Percentiles rank a stretch among this genome's conserved stretches.
phyloP scores from a whole-genome alignment of 2,329 filamentous ascomycete genomes.

The Davidsoniella neocaledoniae region DNA sequence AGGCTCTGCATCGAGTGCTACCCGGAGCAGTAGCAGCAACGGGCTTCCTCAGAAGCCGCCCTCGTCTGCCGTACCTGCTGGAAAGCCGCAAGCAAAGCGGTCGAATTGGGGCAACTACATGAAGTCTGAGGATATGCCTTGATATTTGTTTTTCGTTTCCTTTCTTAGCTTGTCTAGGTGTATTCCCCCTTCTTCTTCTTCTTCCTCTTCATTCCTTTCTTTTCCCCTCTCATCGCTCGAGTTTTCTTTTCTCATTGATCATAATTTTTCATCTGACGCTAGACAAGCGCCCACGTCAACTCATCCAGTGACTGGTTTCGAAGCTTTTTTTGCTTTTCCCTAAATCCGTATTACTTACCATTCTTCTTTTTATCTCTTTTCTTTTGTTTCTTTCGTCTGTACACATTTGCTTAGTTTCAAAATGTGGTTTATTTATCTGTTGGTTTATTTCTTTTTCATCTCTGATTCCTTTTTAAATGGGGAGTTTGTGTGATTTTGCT shows the following conservation, averaged over 20 bases:
- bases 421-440: too few relatives aligned
- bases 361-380: background rate
- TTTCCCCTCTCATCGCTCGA: slow-evolving; percentile 16
- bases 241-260: background rate
- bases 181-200: background rate
- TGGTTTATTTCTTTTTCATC: too few relatives aligned
- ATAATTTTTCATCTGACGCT: too few relatives aligned
- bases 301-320: background rate
- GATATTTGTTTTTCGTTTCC: slow-evolving; percentile 9
- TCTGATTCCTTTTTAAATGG: too few relatives aligned
- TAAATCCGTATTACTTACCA: background rate
- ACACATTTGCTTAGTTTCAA: too few relatives aligned
- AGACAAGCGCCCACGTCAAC: too few relatives aligned
- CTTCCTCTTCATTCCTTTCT: slow-evolving; percentile 11
- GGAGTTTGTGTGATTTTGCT: too few relatives aligned
- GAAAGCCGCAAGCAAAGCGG: slow-evolving; percentile 24
- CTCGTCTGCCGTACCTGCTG: slow-evolving; percentile 17
- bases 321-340: background rate
- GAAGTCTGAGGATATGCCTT: slow-evolving; percentile 19
- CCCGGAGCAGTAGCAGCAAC: slow-evolving; percentile 17
- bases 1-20: slow-evolving; percentile 13
- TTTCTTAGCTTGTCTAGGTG: background rate
- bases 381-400: too few relatives aligned
- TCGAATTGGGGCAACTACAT: slow-evolving; percentile 21
- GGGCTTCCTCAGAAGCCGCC: slow-evolving; percentile 10